phyloP scores from a whole-genome alignment of 208 protist genomes.

The Acanthamoeba castellanii region DNA sequence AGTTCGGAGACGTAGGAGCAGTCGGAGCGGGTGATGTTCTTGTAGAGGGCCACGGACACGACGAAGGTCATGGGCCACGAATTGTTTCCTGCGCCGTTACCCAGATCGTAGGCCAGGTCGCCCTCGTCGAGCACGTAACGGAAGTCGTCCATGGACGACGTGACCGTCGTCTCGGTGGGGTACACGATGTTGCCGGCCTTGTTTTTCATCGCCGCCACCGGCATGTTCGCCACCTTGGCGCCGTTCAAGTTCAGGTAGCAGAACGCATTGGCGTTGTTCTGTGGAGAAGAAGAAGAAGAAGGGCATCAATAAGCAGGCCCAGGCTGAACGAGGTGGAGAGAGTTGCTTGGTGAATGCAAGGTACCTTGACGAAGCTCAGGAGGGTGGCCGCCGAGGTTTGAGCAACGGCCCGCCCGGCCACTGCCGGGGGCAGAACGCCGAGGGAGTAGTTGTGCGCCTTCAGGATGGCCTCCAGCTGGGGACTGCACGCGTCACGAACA shows the following conservation, averaged over 20 bases:
- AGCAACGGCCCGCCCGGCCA: background rate
- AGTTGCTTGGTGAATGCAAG: background rate
- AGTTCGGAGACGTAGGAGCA: conserved; percentile 36
- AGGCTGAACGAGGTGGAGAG: background rate
- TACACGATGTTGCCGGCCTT: background rate
- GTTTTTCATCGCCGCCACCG: conserved; percentile 4
- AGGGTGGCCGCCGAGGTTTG: background rate
- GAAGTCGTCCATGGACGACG: conserved; percentile 18
- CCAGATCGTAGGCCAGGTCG: background rate
- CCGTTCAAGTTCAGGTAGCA: conserved; percentile 45
- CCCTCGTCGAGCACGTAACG: background rate
- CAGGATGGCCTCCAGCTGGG: background rate
- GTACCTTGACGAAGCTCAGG: conserved; percentile 1
- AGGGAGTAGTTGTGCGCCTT: background rate
- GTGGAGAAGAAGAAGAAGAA: background rate
- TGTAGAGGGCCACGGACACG: conserved; percentile 4
- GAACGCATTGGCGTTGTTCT: conserved; percentile 21
- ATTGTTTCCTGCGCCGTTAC: background rate
- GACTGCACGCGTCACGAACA: background rate
- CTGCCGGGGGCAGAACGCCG: background rate
- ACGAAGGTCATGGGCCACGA: conserved; percentile 30
- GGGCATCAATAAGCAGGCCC: background rate
- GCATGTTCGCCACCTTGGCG: background rate
- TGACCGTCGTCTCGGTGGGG: background rate
- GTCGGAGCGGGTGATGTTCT: conserved; percentile 13